Evolutionary conservation across 768 basidiomycete species (phyloP), one percentile per base, ranked within the genome.

Genomic region (Collybiopsis luxurians): DNA sequence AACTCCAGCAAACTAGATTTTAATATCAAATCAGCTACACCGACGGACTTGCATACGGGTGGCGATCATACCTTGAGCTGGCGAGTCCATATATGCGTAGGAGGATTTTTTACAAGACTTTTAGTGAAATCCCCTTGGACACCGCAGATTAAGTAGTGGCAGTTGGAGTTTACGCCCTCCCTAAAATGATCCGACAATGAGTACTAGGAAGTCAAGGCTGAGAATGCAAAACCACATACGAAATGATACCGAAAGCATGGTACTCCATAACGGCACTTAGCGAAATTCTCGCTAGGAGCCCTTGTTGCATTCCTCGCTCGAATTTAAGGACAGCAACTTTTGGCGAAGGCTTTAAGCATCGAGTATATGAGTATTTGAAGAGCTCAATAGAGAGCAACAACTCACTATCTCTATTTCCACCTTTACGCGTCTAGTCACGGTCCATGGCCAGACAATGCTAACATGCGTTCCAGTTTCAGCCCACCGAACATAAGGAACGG

Each of bases 231-330:
- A 34, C 13, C 6, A 62, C 85, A 23, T 69, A 90, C 88, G 88
- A 90, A 64, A 92, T 84, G 66, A 87, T 86, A 58, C 90, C 90
- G 63, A 92, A 92, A 13, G 89, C 89, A 66, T 92, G 90, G 69
- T 90, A 92, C 70, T 92, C 90, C 81, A 86, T 80, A 58, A 90
- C 75, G 42, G 84, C 78, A 63, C 82, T 80, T 68, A 90, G 87
- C 69, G 87, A 87, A 68, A 92, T 83, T 64, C 90, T 86, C 64
- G 88, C 83, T 47, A 92, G 75, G 53, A 92, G 73, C 46, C 90
- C 89, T 66, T 92, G 90, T 67, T 92, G 90, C 89, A 92, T 92
- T 28, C 90, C 90, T 59, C 90, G 84, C 71, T 88, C 79, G 63
- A 91, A 90, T 48, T 89, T 86, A 60, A 92, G 75, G 44, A 92